A percentile compares a stretch with the other conserved stretches of the same genome.
Conservation (phyloP, 1,284 basidiomycete species). For the Ustilago hordei region DNA sequence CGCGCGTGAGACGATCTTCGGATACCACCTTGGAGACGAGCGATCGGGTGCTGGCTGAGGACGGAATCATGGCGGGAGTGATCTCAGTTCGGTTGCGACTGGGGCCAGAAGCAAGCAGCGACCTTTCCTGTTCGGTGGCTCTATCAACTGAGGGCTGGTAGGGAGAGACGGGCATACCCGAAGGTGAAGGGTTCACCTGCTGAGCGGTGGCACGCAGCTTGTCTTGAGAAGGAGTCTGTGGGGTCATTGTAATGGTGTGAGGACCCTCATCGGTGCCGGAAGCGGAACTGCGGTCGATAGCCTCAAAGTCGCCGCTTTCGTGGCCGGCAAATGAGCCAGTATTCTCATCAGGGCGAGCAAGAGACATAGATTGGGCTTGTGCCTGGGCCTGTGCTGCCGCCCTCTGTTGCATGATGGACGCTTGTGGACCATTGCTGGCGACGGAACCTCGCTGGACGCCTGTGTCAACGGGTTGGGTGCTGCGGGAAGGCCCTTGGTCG, state of each 20-base stretch:
- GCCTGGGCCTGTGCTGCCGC: constrained; percentile 59
- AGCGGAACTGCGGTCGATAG: constrained; percentile 49
- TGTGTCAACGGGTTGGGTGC: constrained; percentile 27
- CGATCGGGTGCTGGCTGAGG: constrained; percentile 45
- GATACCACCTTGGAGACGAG: constrained; percentile 35
- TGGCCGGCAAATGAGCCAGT: constrained; percentile 29
- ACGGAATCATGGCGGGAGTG: constrained; percentile 40
- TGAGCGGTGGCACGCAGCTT: constrained; percentile 24
- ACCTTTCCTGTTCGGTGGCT: constrained; percentile 36
- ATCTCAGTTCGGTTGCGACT: constrained; percentile 43
- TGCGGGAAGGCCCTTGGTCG: constrained; percentile 40
- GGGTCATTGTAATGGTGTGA: constrained; percentile 13
- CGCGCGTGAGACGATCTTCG: constrained; percentile 28
- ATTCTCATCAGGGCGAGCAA: constrained; percentile 19
- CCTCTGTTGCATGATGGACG: constrained; percentile 62
- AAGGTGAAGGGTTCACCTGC: constrained; percentile 25
- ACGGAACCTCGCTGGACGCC: constrained; percentile 16
- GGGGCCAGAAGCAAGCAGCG: constrained; percentile 46
- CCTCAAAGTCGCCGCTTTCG: constrained; percentile 49
- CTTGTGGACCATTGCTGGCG: constrained; percentile 23
- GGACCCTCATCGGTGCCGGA: constrained; percentile 43
- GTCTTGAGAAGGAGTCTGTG: constrained; percentile 17
- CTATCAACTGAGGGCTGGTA: constrained; percentile 22
- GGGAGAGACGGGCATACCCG: constrained; percentile 25
- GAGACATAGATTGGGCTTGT: constrained; percentile 44